Evolutionary conservation across 1,284 basidiomycete species (phyloP).

Genomic region (Sporisorium graminicola): DNA sequence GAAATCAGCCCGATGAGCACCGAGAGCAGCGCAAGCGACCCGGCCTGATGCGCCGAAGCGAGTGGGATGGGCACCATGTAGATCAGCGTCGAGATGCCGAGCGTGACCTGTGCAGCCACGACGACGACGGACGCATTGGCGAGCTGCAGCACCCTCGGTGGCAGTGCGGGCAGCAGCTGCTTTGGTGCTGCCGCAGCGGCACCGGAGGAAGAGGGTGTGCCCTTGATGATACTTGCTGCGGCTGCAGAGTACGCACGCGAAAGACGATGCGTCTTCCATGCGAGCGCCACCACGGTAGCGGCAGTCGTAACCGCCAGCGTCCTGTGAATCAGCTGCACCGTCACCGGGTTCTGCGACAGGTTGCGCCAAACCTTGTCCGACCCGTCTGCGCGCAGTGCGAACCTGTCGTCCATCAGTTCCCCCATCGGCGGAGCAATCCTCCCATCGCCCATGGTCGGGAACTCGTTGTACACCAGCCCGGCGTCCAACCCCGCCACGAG

Average conservation of each 20-base stretch:
- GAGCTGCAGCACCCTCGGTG: conserved; percentile 77
- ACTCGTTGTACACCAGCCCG: conserved; percentile 96
- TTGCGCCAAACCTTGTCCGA: conserved; percentile 80
- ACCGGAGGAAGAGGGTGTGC: not conserved
- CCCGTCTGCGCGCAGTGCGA: conserved; percentile 78
- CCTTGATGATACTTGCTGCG: not conserved
- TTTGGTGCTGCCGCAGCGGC: not conserved
- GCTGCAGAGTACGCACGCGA: conserved; percentile 13
- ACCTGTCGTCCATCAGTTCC: conserved; percentile 78
- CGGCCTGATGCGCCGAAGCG: conserved; percentile 94
- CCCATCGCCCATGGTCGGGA: conserved; percentile 93
- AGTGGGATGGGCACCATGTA: conserved; percentile 94
- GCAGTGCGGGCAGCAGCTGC: conserved; percentile 76
- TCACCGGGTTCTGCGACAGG: conserved; percentile 95
- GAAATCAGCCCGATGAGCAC: conserved; percentile 30
- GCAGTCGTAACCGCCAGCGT: conserved; percentile 76
- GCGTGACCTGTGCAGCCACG: conserved; percentile 85
- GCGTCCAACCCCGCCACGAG: conserved; percentile 98
- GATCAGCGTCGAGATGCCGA: conserved; percentile 91
- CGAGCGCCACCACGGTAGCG: conserved; percentile 30
- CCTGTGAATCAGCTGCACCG: conserved; percentile 96
- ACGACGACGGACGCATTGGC: conserved; percentile 81
- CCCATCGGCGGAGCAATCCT: conserved; percentile 80
- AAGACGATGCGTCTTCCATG: conserved; percentile 74
- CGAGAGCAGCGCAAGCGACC: conserved; percentile 84